Percentiles rank a stretch among this genome's conserved stretches.
Evolutionary conservation across 2,329 filamentous ascomycete genomes (phyloP).

Genomic region (Plectosphaerella cucumerina): DNA sequence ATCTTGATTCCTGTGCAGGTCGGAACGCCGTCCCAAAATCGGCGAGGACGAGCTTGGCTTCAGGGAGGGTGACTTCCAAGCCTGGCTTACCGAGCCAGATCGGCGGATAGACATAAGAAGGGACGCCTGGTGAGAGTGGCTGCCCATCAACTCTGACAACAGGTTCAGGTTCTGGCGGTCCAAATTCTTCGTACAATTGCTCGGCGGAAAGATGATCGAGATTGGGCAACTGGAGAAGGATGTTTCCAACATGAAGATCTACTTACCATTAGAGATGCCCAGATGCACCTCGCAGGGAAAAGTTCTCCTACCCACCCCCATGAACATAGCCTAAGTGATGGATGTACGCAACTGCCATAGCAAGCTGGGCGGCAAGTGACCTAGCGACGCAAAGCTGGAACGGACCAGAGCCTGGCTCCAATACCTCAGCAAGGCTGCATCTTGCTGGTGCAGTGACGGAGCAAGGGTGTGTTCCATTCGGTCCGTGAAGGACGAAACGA

Average conservation of each 20-base stretch:
- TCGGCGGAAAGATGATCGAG: slow-evolving; percentile 17
- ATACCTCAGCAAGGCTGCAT: slow-evolving; percentile 19
- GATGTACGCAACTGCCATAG: slow-evolving; percentile 23
- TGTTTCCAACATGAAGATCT: slow-evolving; percentile 30
- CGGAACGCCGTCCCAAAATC: slow-evolving; percentile 33
- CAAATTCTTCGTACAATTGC: slow-evolving; percentile 20
- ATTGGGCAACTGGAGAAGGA: slow-evolving; percentile 20
- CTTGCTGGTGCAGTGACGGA: slow-evolving; percentile 19
- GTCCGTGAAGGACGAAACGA: slow-evolving; percentile 17
- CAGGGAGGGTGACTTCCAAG: slow-evolving; percentile 20
- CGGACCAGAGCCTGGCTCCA: slow-evolving; percentile 10
- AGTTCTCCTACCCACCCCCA: slow-evolving; percentile 16
- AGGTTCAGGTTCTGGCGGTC: slow-evolving; percentile 16
- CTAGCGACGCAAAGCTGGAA: slow-evolving; percentile 21
- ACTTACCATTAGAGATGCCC: slow-evolving; percentile 1
- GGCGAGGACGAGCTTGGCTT: slow-evolving; percentile 16
- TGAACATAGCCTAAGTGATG: slow-evolving; percentile 25
- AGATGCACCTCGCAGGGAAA: not conserved
- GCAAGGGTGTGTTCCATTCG: slow-evolving; percentile 24
- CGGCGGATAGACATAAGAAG: slow-evolving; percentile 20
- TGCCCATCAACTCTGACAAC: slow-evolving; percentile 14
- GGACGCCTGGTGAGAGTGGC: slow-evolving; percentile 19
- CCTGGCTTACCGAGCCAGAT: slow-evolving; percentile 29
- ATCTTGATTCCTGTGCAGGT: slow-evolving; percentile 13
- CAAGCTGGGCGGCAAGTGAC: slow-evolving; percentile 21